Base-by-base conservation (phyloP, 768 basidiomycete genomes). In the Lanmaoa pseudosensibilis region DNA sequence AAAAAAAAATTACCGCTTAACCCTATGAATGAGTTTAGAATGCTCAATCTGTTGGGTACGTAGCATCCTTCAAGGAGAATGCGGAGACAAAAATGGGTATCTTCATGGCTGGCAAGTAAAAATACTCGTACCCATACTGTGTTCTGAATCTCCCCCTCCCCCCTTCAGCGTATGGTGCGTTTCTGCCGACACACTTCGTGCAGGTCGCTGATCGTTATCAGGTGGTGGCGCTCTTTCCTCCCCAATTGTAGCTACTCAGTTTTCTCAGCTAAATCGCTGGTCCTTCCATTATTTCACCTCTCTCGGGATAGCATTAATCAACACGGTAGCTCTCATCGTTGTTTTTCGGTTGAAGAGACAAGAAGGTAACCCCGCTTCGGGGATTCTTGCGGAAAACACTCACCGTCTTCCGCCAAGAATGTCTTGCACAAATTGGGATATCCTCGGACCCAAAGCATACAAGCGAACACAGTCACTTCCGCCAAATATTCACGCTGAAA, bases 21-120 rank as follows among this genome's bases (percentile, higher is more conserved):
- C n/a, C 18, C 38, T 32, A 21, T 33, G 33, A 23, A 47, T 23
- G 47, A 21, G 12, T 58, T 36, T 60, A 88, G 84, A 84, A 89
- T 57, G 87, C 88, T 0, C 87, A 88, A 71, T 80, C 87, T 1
- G 87, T 87, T 63, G 86, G 83, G 9, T 90, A 80, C 57, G 82
- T 91, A 13, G 87, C 85, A 4, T 78, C 74, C 43, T 70, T 88
- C 8, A 78, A 78, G 57, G 71, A 78, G n/a, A 79, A 83, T 44
- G 67, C 83, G 0, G 79, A 83, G 55, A 66, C 73, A 0, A 90
- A 89, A 66, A 88, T 92, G 85, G 83, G 88, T 6, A 46, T 90
- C 18, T 64, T 88, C 85, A 87, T 60, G 85, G 75, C 80, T 39
- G 52, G 69, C 46, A 56, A 61, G 54, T 46, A 13, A 13, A 43